Base-by-base conservation (phyloP, 192 early-diverging fungal genomes). In the Rhizophlyctis rosea region DNA sequence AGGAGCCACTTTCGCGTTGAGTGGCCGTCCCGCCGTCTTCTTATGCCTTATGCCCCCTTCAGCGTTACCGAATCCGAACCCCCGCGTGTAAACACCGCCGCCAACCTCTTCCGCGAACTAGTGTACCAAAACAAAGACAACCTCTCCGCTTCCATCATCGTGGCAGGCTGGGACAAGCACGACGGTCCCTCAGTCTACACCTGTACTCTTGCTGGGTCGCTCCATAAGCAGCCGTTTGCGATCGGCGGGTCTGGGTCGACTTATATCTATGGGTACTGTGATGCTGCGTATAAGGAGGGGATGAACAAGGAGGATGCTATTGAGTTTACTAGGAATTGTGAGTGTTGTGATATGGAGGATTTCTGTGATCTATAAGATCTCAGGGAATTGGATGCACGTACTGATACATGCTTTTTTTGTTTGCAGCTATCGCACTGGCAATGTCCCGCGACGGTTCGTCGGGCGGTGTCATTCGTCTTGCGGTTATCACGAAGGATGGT, bases 221-320 rank as follows among this genome's bases (percentile, higher is more conserved):
- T 99, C 27, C 93, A 96, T 72, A 86, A 86, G 68, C 84, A 89
- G 59, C 87, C 90, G n/a, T 97, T 91, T 84, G 83, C 94, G 3
- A 91, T 97, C 65, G 94, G 91, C 53, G 97, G 97, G 34, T 91
- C 88, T 65, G 97, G 97, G 28, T 96, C 94, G 11, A 87, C 89
- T 11, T 99, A 91, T 71, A 96, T 99, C 65, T 99, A 97, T 68
- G 97, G 97, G 50, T 99, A 92, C 74, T 98, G 95, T 70, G 97
- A 99, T 80, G 78, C 93, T 53, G 60, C 71, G 23, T 99, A 81
- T 68, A 81, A 76, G 30, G 86, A 89, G 4, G 77, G 77, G 54
- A 95, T 99, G 94, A 87, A 70, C 32, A 73, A 77, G 64, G 91
- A 98, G 27, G 90, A 99, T 71, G 86, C 87, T 54, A 77, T 97